Evolutionary conservation across 2,329 filamentous ascomycete species (phyloP).

Genomic region (Penicillium hordei): DNA sequence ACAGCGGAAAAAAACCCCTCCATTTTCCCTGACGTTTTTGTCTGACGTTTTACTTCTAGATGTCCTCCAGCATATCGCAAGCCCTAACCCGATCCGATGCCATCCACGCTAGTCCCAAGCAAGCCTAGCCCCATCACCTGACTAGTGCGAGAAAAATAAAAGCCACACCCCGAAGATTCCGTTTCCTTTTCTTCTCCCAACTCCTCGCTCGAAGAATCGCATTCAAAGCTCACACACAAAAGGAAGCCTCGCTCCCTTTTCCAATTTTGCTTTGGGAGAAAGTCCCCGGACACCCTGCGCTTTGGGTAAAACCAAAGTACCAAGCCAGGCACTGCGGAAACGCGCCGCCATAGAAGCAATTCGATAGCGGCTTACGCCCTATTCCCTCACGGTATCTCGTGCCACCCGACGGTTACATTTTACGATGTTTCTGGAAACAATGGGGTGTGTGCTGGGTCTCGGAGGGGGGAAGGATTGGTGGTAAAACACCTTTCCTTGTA

Average conservation of each 20-base stretch:
- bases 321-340: conserved; percentile 74
- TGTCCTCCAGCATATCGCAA: neutral
- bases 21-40: neutral
- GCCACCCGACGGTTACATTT: conserved; percentile 50
- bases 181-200: conserved; percentile 49
- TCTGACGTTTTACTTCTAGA: neutral
- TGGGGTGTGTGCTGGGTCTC: conserved; percentile 34
- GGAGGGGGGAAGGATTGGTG: conserved; percentile 35
- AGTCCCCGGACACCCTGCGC: conserved; percentile 93
- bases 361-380: conserved; percentile 76
- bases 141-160: conserved; percentile 25
- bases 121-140: conserved; percentile 26
- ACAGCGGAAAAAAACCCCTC: too few species aligned
- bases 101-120: conserved; percentile 9
- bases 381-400: conserved; percentile 43
- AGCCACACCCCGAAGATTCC: conserved; percentile 18
- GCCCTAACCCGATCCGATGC: neutral
- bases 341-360: conserved; percentile 99
- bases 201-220: conserved; percentile 99
- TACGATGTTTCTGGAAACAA: conserved; percentile 34
- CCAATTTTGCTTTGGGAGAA: conserved; percentile 90
- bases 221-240: conserved; percentile 98
- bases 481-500: conserved; percentile 30
- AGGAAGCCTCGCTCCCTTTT: conserved; percentile 39
- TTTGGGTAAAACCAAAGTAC: conserved; percentile 26